Evolutionary conservation across 192 early-diverging fungal species (phyloP).

Genomic region (Chytriomyces hyalinus): DNA sequence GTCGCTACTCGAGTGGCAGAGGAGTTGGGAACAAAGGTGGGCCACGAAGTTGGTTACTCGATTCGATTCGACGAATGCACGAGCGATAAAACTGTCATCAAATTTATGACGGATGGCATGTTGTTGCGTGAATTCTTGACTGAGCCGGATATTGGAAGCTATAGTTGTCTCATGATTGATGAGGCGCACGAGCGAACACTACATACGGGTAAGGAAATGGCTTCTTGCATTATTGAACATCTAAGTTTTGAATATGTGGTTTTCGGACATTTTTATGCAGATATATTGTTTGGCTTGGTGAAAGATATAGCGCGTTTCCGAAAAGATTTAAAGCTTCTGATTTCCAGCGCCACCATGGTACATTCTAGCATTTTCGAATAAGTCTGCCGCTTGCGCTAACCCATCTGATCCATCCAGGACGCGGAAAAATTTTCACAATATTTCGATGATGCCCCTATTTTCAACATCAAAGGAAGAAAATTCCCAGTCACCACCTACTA

Average conservation of each 20-base stretch:
- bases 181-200: conserved; percentile 98
- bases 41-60: conserved; percentile 92
- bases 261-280: not conserved
- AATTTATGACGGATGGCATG: conserved; percentile 99
- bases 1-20: conserved; percentile 97
- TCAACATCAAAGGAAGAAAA: conserved; percentile 92
- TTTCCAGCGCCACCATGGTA: conserved; percentile 94
- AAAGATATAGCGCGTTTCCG: conserved; percentile 95
- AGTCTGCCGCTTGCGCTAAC: not conserved
- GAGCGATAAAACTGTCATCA: conserved; percentile 89
- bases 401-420: conserved; percentile 46
- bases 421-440: conserved; percentile 95
- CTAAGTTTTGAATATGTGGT: not conserved
- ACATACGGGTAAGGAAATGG: conserved; percentile 72
- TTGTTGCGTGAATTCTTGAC: conserved; percentile 96
- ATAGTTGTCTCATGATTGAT: conserved; percentile 95
- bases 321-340: conserved; percentile 90
- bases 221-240: not conserved
- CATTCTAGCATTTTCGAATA: not conserved
- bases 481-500: conserved; percentile 95
- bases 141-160: conserved; percentile 88
- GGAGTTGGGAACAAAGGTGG: conserved; percentile 93
- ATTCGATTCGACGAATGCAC: conserved; percentile 99
- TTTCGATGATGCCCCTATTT: conserved; percentile 92
- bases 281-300: conserved; percentile 91